A percentile compares a stretch with the other conserved stretches of the same genome.
These are phyloP conservation scores for Mollisiaceae sp. DNA, from an alignment of 2,329 filamentous ascomycete species.

Conservation along the genomic window DNA sequence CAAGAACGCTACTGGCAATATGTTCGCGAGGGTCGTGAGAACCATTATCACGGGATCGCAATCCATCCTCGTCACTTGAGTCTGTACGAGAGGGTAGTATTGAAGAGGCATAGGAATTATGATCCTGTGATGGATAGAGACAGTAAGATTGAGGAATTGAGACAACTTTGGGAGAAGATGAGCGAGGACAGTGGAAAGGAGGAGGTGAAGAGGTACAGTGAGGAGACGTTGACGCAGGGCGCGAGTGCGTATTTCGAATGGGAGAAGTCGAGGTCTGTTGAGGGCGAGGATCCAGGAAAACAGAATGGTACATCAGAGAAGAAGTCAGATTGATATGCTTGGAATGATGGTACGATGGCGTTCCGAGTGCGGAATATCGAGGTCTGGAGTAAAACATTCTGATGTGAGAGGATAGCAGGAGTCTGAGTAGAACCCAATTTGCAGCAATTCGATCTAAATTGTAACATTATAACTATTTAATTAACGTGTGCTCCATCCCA, in stretches of 20 bases:
- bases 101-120: conserved; percentile 58
- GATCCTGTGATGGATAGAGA: conserved; percentile 66
- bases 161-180: not conserved
- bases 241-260: not conserved
- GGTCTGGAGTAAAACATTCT: too few relatives aligned
- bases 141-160: conserved; percentile 66
- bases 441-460: too few relatives aligned
- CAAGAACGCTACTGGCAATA: conserved; percentile 92
- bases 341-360: too few relatives aligned
- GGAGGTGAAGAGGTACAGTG: not conserved
- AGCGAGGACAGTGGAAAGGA: not conserved
- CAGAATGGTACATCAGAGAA: too few relatives aligned
- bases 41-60: conserved; percentile 90
- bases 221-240: not conserved
- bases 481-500: too few relatives aligned
- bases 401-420: too few relatives aligned
- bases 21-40: conserved; percentile 75
- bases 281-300: not conserved
- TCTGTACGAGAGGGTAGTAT: conserved; percentile 75
- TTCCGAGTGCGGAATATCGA: too few relatives aligned
- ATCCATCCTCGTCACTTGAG: conserved; percentile 88
- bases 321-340: too few relatives aligned
- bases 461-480: too few relatives aligned
- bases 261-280: not conserved
- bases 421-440: too few relatives aligned